phyloP scores from a whole-genome alignment of 2,329 filamentous ascomycete genomes.

The Claviceps pazoutovae region DNA sequence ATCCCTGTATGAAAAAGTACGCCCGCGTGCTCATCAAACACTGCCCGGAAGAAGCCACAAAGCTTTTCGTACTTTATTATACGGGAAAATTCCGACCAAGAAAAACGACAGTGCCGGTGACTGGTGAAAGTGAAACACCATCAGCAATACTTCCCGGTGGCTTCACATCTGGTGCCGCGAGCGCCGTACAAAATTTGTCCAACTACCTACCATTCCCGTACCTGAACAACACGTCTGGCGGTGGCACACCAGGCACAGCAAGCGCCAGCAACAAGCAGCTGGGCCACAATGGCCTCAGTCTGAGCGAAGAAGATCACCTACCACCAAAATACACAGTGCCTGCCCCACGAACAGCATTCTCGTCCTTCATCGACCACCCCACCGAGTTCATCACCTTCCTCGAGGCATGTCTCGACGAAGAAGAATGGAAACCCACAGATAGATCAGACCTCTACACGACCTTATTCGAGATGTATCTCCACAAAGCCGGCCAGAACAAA shows the following conservation, averaged over 20 bases:
- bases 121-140: slow-evolving; percentile 22
- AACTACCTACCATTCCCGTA: slow-evolving; percentile 75
- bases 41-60: slow-evolving; percentile 67
- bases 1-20: slow-evolving; percentile 86
- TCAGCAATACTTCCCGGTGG: slow-evolving; percentile 23
- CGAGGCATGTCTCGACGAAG: slow-evolving; percentile 68
- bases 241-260: slow-evolving; percentile 35
- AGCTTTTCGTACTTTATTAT: slow-evolving; percentile 89
- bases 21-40: slow-evolving; percentile 81
- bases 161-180: slow-evolving; percentile 47
- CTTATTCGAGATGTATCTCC: slow-evolving; percentile 94
- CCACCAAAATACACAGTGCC: slow-evolving; percentile 59
- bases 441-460: slow-evolving; percentile 85
- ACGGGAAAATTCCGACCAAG: slow-evolving; percentile 68
- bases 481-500: slow-evolving; percentile 67
- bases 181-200: slow-evolving; percentile 72
- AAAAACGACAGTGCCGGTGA: slow-evolving; percentile 29
- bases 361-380: slow-evolving; percentile 88
- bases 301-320: slow-evolving; percentile 32
- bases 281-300: slow-evolving; percentile 34
- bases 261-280: slow-evolving; percentile 34
- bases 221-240: slow-evolving; percentile 49
- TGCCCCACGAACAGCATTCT: slow-evolving; percentile 79
- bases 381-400: slow-evolving; percentile 86
- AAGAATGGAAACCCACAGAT: slow-evolving; percentile 57